Percentiles rank a stretch among this genome's conserved stretches.
Conservation (phyloP, 495 filamentous ascomycete genomes). For the Hypoxylon crocopeplum region DNA sequence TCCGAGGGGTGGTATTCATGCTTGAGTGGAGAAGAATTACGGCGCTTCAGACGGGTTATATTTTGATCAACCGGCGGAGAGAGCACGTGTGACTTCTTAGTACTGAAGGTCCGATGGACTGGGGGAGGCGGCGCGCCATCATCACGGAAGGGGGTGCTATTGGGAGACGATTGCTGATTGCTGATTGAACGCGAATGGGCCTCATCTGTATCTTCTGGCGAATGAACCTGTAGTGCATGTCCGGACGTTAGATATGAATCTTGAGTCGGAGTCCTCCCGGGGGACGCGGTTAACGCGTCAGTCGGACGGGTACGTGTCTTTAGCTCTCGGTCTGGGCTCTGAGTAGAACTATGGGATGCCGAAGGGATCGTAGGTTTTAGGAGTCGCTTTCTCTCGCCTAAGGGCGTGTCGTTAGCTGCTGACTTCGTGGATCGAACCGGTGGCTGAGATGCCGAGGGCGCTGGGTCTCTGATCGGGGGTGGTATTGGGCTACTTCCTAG, state of each 20-base stretch:
- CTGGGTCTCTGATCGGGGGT: conserved; percentile 54
- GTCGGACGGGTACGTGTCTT: conserved; percentile 35
- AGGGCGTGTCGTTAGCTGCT: conserved; percentile 69
- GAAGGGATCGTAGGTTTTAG: conserved; percentile 32
- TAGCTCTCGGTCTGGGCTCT: conserved; percentile 22
- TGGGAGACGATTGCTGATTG: conserved; percentile 53
- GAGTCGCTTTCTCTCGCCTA: conserved; percentile 67
- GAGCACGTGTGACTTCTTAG: conserved; percentile 51
- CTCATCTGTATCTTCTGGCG: conserved; percentile 14
- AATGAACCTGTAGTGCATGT: background rate
- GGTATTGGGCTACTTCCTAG: conserved; percentile 79
- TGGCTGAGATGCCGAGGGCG: conserved; percentile 21
- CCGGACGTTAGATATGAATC: conserved; percentile 34
- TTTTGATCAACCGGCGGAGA: conserved; percentile 57
- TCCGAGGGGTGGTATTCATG: conserved; percentile 97
- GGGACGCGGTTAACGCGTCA: conserved; percentile 28
- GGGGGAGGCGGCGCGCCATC: conserved; percentile 60
- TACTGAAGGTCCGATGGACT: conserved; percentile 54
- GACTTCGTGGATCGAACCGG: conserved; percentile 57
- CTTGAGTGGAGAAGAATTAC: conserved; percentile 92
- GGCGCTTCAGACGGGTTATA: conserved; percentile 60
- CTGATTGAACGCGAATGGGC: conserved; percentile 8
- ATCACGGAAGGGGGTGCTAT: conserved; percentile 46
- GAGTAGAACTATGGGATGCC: conserved; percentile 22
- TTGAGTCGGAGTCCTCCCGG: conserved; percentile 40